Evolutionary conservation across 257 asterid genomes (phyloP).

Genomic region (Solanum pinnatisectum): DNA sequence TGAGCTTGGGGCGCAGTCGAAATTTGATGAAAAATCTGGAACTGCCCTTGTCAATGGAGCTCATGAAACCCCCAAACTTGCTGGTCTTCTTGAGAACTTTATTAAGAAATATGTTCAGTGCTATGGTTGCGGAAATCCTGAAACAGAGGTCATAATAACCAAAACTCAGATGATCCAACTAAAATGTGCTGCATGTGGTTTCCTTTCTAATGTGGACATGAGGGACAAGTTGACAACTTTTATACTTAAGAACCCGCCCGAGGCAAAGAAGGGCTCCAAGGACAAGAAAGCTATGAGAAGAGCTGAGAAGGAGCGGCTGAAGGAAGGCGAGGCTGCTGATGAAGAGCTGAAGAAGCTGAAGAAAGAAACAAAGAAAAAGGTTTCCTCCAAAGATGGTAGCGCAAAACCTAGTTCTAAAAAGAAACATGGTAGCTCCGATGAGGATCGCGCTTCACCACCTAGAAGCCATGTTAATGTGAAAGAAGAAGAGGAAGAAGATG

Average conservation of each 20-base stretch:
- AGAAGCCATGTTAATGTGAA: background rate
- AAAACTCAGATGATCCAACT: conserved; percentile 17
- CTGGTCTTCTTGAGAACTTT: conserved; percentile 15
- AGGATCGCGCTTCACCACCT: background rate
- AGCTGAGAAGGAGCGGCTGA: conserved; percentile 19
- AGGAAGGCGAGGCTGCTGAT: conserved; percentile 19
- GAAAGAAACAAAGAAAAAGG: conserved; percentile 10
- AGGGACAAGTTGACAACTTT: conserved; percentile 15
- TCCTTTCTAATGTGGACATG: conserved; percentile 16
- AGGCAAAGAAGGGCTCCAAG: conserved; percentile 7
- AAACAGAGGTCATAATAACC: conserved; percentile 13
- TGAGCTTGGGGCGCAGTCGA: conserved; percentile 20
- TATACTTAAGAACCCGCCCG: conserved; percentile 17
- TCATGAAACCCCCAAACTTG: conserved; percentile 15
- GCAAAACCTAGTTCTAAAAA: conserved; percentile 2
- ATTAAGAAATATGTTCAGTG: conserved; percentile 19
- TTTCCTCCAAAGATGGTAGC: background rate
- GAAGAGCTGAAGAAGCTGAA: conserved; percentile 12
- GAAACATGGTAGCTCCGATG: conserved; percentile 2
- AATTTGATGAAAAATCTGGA: conserved; percentile 19
- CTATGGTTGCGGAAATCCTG: conserved; percentile 19
- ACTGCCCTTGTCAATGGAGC: conserved; percentile 15
- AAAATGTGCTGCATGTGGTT: conserved; percentile 22
- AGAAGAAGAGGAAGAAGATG: background rate
- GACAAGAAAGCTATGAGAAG: conserved; percentile 21